Evolutionary conservation across 768 basidiomycete species (phyloP).

Genomic region (Suillus clintonianus): DNA sequence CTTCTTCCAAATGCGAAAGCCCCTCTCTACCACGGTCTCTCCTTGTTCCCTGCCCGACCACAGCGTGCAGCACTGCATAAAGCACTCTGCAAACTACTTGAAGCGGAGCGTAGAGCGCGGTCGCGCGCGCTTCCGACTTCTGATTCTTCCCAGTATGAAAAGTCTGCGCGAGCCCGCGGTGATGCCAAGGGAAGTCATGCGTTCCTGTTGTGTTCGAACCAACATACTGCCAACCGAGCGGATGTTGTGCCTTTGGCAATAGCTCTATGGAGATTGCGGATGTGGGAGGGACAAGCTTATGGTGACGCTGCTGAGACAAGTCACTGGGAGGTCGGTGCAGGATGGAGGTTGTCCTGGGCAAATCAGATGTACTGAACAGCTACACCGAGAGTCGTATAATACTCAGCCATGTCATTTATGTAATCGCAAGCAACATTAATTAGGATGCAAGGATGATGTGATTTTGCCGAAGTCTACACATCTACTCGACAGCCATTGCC

Average conservation of each 20-base stretch:
- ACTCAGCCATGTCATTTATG: background rate
- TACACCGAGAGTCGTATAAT: background rate
- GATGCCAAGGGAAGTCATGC: slow-evolving; percentile 64
- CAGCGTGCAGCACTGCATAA: slow-evolving; percentile 64
- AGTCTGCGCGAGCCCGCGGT: slow-evolving; percentile 12
- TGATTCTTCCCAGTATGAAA: background rate
- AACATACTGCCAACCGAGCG: slow-evolving; percentile 47
- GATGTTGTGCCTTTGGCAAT: slow-evolving; percentile 67
- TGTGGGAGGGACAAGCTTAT: slow-evolving; percentile 65
- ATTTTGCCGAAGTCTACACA: background rate
- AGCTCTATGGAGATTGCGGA: slow-evolving; percentile 76
- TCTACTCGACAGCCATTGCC: slow-evolving; percentile 49
- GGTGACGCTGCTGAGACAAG: slow-evolving; percentile 6
- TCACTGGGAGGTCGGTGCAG: slow-evolving; percentile 43
- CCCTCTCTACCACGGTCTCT: slow-evolving; percentile 69
- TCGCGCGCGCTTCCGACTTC: slow-evolving; percentile 3
- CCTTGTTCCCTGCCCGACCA: slow-evolving; percentile 60
- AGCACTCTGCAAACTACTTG: slow-evolving; percentile 48
- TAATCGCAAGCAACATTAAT: background rate
- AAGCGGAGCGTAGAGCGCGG: slow-evolving; percentile 43
- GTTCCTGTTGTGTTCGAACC: slow-evolving; percentile 61
- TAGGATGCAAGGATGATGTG: background rate
- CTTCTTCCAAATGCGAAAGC: slow-evolving; percentile 37
- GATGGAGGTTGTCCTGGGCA: slow-evolving; percentile 23
- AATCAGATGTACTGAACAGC: slow-evolving; percentile 5